These are phyloP conservation scores for Peronosclerospora sorghi DNA, from an alignment of 352 stramenopile genomes.

Conservation along the genomic window DNA sequence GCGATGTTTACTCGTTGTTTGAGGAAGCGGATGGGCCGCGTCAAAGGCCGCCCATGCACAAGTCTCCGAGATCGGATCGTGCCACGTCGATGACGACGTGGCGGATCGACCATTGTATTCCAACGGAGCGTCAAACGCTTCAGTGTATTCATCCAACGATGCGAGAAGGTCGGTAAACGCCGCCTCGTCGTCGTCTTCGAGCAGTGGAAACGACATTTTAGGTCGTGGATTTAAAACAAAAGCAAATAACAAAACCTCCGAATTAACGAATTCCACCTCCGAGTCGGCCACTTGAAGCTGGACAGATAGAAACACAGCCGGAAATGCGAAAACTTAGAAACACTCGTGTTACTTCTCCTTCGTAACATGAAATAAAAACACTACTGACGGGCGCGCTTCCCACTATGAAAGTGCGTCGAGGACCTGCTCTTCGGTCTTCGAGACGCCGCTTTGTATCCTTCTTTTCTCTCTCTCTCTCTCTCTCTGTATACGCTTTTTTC, in stretches of 20 bases:
- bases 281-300: slow-evolving; percentile 7
- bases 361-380: no score
- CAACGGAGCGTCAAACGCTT: slow-evolving; percentile 1
- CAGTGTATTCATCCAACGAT: slow-evolving; percentile 20
- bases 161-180: slow-evolving; percentile 20
- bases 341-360: slow-evolving; percentile 15
- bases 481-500: background rate
- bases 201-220: slow-evolving; percentile 18
- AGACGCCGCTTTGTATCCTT: background rate
- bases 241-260: no score
- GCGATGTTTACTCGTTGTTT: slow-evolving; percentile 19
- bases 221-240: no score
- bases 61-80: slow-evolving; percentile 1
- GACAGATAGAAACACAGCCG: background rate
- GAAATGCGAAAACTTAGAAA: background rate
- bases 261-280: background rate
- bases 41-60: slow-evolving; percentile 13
- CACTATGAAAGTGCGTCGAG: no score
- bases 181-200: slow-evolving; percentile 21
- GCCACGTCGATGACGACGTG: background rate
- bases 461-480: background rate
- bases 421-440: slow-evolving; percentile 13
- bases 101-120: background rate
- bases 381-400: no score
- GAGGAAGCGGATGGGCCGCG: slow-evolving; percentile 9